Conservation (phyloP, 352 stramenopile species). For the Peronospora destructor region DNA sequence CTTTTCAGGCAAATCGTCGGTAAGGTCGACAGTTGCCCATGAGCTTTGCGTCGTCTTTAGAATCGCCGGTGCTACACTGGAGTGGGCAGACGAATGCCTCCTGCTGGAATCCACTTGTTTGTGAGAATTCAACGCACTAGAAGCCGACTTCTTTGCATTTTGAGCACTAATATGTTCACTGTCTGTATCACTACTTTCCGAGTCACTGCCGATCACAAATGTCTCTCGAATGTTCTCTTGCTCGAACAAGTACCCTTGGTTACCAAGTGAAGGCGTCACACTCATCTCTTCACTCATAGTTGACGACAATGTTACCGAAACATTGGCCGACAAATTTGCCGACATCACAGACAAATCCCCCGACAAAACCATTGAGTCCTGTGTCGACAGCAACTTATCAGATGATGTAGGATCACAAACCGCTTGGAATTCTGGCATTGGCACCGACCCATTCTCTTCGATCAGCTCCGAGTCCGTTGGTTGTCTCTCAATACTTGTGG, state of each 20-base stretch:
- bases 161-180: slow-evolving; percentile 9
- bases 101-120: background rate
- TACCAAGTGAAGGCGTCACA: slow-evolving; percentile 17
- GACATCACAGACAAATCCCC: slow-evolving; percentile 1
- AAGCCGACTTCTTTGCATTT: slow-evolving; percentile 3
- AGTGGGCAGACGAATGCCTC: background rate
- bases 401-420: background rate
- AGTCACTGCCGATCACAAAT: slow-evolving; percentile 43
- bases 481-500: slow-evolving; percentile 6
- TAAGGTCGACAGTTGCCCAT: slow-evolving; percentile 16
- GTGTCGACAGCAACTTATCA: slow-evolving; percentile 4
- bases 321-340: slow-evolving; percentile 1
- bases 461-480: slow-evolving; percentile 67
- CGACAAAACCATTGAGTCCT: slow-evolving; percentile 2
- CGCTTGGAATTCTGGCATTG: slow-evolving; percentile 27
- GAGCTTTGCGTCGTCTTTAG: slow-evolving; percentile 6
- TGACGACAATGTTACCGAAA: slow-evolving; percentile 9
- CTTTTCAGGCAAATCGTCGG: slow-evolving; percentile 9
- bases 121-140: slow-evolving; percentile 2
- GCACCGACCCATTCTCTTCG: slow-evolving; percentile 43
- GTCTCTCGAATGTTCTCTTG: slow-evolving; percentile 45
- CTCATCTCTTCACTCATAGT: slow-evolving; percentile 15
- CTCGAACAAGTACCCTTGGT: slow-evolving; percentile 37
- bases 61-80: slow-evolving; percentile 3
- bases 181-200: slow-evolving; percentile 40